phyloP scores from a whole-genome alignment of 2,329 filamentous ascomycete genomes.

The Penicillium freii region DNA sequence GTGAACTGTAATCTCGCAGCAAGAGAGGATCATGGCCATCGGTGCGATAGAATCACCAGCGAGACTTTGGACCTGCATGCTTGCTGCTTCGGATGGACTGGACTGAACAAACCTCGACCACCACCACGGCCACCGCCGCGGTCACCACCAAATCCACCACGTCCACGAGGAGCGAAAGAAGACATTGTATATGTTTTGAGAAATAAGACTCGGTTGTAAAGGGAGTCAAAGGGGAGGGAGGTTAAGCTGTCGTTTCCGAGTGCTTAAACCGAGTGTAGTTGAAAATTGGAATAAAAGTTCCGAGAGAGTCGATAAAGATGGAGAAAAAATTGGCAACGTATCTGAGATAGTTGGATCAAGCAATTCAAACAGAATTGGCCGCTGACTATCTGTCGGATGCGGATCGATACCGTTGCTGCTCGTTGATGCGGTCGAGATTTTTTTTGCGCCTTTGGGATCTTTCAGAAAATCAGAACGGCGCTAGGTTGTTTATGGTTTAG shows the following conservation, averaged over 20 bases:
- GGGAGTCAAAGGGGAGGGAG: slow-evolving; percentile 13
- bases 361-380: slow-evolving; percentile 26
- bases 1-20: slow-evolving; percentile 5
- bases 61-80: slow-evolving; percentile 6
- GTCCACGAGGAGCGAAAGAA: slow-evolving; percentile 32
- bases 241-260: slow-evolving; percentile 23
- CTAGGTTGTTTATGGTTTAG: slow-evolving; percentile 33
- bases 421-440: slow-evolving; percentile 42
- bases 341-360: slow-evolving; percentile 19
- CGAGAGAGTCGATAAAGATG: slow-evolving; percentile 15
- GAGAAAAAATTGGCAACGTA: slow-evolving; percentile 13
- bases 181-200: slow-evolving; percentile 31
- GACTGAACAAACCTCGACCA: slow-evolving; percentile 26
- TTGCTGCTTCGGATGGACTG: slow-evolving; percentile 14
- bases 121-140: slow-evolving; percentile 19
- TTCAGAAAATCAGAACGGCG: slow-evolving; percentile 40
- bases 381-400: slow-evolving; percentile 29
- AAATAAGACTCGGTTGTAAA: slow-evolving; percentile 8
- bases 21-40: slow-evolving; percentile 5
- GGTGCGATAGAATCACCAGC: neutral
- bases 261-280: slow-evolving; percentile 21
- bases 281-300: slow-evolving; percentile 13
- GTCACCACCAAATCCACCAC: slow-evolving; percentile 30
- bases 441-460: slow-evolving; percentile 40
- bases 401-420: slow-evolving; percentile 38